Percentiles rank a stretch among this genome's conserved stretches.
Evolutionary conservation across 768 basidiomycete genomes (phyloP).

Genomic region (Antrodiella citrinella): DNA sequence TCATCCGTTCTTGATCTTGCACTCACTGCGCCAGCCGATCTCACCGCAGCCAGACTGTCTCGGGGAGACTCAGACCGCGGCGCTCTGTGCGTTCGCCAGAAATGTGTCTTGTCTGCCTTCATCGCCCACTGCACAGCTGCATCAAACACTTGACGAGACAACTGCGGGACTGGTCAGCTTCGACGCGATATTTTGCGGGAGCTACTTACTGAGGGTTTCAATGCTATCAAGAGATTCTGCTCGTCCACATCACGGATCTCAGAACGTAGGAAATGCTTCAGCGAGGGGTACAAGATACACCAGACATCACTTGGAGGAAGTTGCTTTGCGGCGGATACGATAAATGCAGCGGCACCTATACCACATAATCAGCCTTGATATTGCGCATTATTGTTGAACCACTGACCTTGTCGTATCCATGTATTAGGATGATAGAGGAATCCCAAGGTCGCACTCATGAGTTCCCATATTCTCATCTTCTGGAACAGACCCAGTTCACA

Average conservation of each 20-base stretch:
- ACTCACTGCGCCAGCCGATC: slow-evolving; percentile 38
- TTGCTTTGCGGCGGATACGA: slow-evolving; percentile 77
- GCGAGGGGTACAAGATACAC: slow-evolving; percentile 92
- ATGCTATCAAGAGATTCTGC: slow-evolving; percentile 59
- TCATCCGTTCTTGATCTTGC: slow-evolving; percentile 64
- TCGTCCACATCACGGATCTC: slow-evolving; percentile 75
- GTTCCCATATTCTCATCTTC: slow-evolving; percentile 95
- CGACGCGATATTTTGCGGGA: background rate
- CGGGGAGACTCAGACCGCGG: slow-evolving; percentile 58
- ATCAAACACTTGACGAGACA: slow-evolving; percentile 71
- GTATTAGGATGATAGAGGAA: slow-evolving; percentile 93
- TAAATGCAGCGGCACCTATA: slow-evolving; percentile 78
- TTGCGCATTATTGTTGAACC: background rate
- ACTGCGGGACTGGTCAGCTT: slow-evolving; percentile 20
- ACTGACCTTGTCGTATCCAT: slow-evolving; percentile 90
- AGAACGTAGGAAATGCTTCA: slow-evolving; percentile 78
- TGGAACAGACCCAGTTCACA: slow-evolving; percentile 87
- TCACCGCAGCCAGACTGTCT: slow-evolving; percentile 62
- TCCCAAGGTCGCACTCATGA: slow-evolving; percentile 80
- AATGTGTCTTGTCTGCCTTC: slow-evolving; percentile 69
- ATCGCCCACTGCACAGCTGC: slow-evolving; percentile 85
- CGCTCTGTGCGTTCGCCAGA: slow-evolving; percentile 61
- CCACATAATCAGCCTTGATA: background rate
- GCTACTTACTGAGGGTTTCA: slow-evolving; percentile 68
- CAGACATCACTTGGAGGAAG: slow-evolving; percentile 86